Evolutionary conservation across 306 rosid genomes (phyloP).

Genomic region (Potentilla sterilis): DNA sequence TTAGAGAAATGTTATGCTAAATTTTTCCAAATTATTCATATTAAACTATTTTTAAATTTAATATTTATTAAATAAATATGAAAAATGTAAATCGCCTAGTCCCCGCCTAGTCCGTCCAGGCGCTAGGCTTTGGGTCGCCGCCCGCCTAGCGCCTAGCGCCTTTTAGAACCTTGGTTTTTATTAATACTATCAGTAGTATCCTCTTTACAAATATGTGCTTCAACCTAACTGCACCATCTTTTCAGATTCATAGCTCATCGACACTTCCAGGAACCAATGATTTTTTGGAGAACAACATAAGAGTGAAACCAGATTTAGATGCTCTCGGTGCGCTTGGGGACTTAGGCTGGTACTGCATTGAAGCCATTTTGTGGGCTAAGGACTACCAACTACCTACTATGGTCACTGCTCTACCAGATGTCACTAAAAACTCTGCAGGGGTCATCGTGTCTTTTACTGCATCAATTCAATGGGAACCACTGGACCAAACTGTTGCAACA

Average conservation of each 20-base stretch:
- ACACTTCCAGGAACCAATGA: slow-evolving; percentile 39
- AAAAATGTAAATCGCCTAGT: no score
- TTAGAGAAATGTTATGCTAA: no score
- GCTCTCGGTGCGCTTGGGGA: slow-evolving; percentile 73
- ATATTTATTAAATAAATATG: no score
- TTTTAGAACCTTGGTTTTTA: no score
- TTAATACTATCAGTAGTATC: not conserved
- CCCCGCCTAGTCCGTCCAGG: no score
- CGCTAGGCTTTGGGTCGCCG: no score
- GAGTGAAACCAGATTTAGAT: slow-evolving; percentile 66
- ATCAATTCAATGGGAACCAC: slow-evolving; percentile 56
- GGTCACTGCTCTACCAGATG: slow-evolving; percentile 53
- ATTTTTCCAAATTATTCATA: no score
- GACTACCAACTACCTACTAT: slow-evolving; percentile 52
- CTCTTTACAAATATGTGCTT: not conserved
- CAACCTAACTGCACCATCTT: not conserved
- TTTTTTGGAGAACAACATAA: slow-evolving; percentile 52
- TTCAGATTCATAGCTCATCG: slow-evolving; percentile 68
- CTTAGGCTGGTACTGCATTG: slow-evolving; percentile 76
- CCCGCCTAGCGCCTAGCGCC: no score
- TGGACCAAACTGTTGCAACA: slow-evolving; percentile 40
- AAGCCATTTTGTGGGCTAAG: slow-evolving; percentile 72
- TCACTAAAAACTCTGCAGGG: slow-evolving; percentile 42
- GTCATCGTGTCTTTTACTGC: slow-evolving; percentile 62
- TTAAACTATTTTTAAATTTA: no score